Conservation (phyloP, 2,329 filamentous ascomycete genomes). For the Colletotrichum musicola region DNA sequence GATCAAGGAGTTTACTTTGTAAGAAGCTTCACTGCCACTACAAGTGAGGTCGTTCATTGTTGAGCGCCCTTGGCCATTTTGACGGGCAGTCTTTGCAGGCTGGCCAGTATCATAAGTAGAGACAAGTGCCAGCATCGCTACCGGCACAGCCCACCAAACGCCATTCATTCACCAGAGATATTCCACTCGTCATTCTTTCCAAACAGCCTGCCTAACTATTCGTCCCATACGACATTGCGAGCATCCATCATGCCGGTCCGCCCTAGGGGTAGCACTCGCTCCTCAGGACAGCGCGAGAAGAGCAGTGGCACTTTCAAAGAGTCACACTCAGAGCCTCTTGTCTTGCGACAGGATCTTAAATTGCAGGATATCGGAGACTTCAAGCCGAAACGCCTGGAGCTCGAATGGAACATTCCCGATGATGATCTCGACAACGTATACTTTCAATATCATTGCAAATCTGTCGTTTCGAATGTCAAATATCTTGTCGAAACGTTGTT, state of each 20-base stretch:
- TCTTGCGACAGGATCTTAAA: background rate
- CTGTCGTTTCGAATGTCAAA: constrained; percentile 43
- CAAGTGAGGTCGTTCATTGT: too few relatives aligned
- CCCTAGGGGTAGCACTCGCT: background rate
- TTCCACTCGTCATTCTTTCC: background rate
- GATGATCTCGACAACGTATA: constrained; percentile 22
- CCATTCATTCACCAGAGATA: too few relatives aligned
- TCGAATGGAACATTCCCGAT: constrained; percentile 17
- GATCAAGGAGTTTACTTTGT: background rate
- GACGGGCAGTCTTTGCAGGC: too few relatives aligned
- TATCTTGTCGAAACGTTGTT: constrained; percentile 42
- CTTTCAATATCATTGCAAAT: constrained; percentile 18
- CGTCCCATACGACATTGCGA: background rate
- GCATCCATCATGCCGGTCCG: background rate
- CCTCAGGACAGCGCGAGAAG: too few relatives aligned
- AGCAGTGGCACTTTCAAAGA: background rate
- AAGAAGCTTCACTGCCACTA: background rate
- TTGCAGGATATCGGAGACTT: constrained; percentile 21
- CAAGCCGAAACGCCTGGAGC: constrained; percentile 12
- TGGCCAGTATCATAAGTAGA: too few relatives aligned
- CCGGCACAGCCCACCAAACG: too few relatives aligned
- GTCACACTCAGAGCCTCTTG: background rate
- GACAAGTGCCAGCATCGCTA: too few relatives aligned
- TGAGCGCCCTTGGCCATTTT: too few relatives aligned
- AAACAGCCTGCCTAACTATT: background rate